Percentiles rank a stretch among this genome's conserved stretches.
phyloP scores from a whole-genome alignment of 2,329 filamentous ascomycete genomes.

The Colletotrichum cereale region DNA sequence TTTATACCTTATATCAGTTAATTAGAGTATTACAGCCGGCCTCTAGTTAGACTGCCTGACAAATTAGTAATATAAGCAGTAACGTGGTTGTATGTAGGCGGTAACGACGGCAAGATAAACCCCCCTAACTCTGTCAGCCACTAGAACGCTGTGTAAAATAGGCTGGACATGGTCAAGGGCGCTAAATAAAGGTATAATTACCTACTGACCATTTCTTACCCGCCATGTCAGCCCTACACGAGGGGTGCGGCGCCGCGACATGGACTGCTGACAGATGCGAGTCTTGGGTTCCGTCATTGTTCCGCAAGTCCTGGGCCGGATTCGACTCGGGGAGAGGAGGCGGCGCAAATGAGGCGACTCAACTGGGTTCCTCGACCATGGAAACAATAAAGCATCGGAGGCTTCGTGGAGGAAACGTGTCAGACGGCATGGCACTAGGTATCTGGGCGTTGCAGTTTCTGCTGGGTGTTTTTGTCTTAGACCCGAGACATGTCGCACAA shows the following conservation, averaged over 20 bases:
- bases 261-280: neutral
- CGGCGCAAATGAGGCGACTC: neutral
- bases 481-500: slow-evolving; percentile 23
- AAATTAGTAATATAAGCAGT: neutral
- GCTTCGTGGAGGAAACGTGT: neutral
- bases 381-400: neutral
- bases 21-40: neutral
- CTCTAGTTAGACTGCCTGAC: slow-evolving; percentile 2
- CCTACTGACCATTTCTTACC: slow-evolving; percentile 10
- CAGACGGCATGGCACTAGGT: slow-evolving; percentile 25
- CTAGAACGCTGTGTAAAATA: slow-evolving; percentile 25
- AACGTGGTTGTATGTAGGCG: neutral
- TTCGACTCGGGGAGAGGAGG: slow-evolving; percentile 6
- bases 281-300: neutral
- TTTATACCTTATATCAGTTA: neutral
- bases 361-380: slow-evolving; percentile 13
- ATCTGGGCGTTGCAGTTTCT: neutral
- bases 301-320: neutral
- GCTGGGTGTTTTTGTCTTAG: slow-evolving; percentile 8
- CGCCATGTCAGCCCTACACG: slow-evolving; percentile 33
- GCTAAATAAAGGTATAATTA: slow-evolving; percentile 8
- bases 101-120: slow-evolving; percentile 12
- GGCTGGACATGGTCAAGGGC: slow-evolving; percentile 4
- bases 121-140: neutral
- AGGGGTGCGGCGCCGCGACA: neutral